Evolutionary conservation across 345 rosid genomes (phyloP).

Genomic region (Sonneratia caseolaris): DNA sequence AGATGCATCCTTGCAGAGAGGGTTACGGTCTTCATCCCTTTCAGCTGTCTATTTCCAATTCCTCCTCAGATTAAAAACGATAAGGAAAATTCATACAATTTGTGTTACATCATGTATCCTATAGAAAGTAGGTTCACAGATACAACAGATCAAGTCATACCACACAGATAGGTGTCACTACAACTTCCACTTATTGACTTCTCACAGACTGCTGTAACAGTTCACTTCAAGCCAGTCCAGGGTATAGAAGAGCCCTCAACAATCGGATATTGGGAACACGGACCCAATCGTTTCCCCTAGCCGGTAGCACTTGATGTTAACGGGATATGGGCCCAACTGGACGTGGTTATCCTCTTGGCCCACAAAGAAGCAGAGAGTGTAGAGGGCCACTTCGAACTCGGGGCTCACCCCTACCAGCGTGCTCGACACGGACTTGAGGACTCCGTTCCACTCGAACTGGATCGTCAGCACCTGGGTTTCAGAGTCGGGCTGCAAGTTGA

Average conservation of each 20-base stretch:
- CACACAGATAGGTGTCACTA: too few relatives aligned
- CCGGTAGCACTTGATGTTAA: conserved; percentile 88
- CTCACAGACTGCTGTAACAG: too few relatives aligned
- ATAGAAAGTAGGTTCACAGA: too few relatives aligned
- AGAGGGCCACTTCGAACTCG: conserved; percentile 32
- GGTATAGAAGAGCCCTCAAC: conserved; percentile 13
- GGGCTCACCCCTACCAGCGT: conserved; percentile 13
- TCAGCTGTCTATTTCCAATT: background rate
- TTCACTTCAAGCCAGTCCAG: too few relatives aligned
- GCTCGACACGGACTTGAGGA: conserved; percentile 83
- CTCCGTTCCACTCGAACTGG: conserved; percentile 91
- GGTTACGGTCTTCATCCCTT: background rate
- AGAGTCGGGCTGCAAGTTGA: conserved; percentile 42
- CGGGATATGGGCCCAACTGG: conserved; percentile 77
- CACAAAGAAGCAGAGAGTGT: conserved; percentile 67
- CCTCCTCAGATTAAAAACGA: background rate
- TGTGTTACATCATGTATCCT: background rate
- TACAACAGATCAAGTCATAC: background rate
- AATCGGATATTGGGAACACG: conserved; percentile 62
- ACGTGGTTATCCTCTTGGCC: conserved; percentile 71
- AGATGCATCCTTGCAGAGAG: too few relatives aligned
- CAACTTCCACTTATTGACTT: too few relatives aligned
- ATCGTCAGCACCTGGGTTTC: conserved; percentile 53
- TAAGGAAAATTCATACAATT: background rate
- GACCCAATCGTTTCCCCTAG: conserved; percentile 52